phyloP scores from a whole-genome alignment of 1,139 yeast species.

The Kodamaea suecica region DNA sequence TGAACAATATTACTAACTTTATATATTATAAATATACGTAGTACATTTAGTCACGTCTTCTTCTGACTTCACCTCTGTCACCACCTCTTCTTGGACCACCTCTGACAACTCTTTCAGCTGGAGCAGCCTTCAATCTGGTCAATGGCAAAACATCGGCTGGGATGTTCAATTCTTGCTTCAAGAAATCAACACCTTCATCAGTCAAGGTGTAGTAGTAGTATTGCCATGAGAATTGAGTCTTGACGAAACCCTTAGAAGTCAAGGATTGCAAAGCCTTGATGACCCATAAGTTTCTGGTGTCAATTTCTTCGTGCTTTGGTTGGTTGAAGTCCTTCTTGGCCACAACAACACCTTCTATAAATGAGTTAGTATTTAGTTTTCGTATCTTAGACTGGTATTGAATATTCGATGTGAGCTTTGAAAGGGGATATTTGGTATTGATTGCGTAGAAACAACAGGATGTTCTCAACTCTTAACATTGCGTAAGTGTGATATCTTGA shows the following conservation, averaged over 20 bases:
- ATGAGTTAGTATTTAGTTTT: constrained; percentile 5
- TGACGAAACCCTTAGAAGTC: constrained; percentile 98
- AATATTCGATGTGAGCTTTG: too few species aligned
- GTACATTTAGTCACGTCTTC: constrained; percentile 45
- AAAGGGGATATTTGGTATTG: too few species aligned
- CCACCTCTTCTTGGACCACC: constrained; percentile 42
- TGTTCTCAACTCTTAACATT: too few species aligned
- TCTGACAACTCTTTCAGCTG: constrained; percentile 75
- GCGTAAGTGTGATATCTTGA: too few species aligned
- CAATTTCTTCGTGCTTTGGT: constrained; percentile 97
- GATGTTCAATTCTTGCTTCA: constrained; percentile 96
- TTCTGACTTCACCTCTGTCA: constrained; percentile 34
- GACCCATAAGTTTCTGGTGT: constrained; percentile 96
- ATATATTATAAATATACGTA: constrained; percentile 1
- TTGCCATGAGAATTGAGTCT: constrained; percentile 99
- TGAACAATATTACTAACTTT: background rate
- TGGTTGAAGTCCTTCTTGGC: constrained; percentile 99
- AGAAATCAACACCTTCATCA: constrained; percentile 98
- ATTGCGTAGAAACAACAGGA: too few species aligned
- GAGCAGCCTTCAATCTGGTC: constrained; percentile 94
- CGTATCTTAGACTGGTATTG: too few species aligned
- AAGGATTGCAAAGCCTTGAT: constrained; percentile 99
- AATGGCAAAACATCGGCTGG: constrained; percentile 99
- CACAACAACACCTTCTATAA: constrained; percentile 95
- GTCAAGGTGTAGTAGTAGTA: constrained; percentile 99